phyloP scores from a whole-genome alignment of 345 rosid genomes.

The Tarenaya hassleriana region DNA sequence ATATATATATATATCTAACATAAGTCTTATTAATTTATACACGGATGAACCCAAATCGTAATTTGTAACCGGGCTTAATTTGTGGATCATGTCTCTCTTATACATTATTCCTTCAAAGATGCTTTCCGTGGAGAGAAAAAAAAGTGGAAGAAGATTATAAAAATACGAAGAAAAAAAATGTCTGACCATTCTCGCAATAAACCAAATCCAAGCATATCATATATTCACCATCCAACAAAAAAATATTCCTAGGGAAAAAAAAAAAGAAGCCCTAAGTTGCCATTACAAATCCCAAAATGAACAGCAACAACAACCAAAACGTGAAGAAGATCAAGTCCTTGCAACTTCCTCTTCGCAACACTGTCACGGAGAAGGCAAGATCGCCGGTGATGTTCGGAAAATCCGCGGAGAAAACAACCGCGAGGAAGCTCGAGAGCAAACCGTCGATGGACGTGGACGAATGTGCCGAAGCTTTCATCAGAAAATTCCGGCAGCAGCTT shows the following conservation, averaged over 20 bases:
- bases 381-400: conserved; percentile 1
- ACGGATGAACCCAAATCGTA: too few species aligned
- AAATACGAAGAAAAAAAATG: too few species aligned
- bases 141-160: neutral
- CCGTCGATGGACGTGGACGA: conserved; percentile 57
- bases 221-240: neutral
- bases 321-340: conserved; percentile 14
- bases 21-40: too few species aligned
- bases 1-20: too few species aligned
- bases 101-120: conserved; percentile 25
- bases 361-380: conserved; percentile 13
- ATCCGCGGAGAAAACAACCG: neutral
- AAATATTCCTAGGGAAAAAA: neutral
- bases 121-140: conserved; percentile 16
- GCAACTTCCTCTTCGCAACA: neutral
- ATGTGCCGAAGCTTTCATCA: conserved; percentile 75
- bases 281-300: conserved; percentile 17
- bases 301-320: conserved; percentile 21
- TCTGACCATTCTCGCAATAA: neutral
- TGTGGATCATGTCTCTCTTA: neutral
- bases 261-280: too few species aligned
- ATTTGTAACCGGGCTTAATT: conserved; percentile 16
- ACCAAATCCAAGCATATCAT: neutral
- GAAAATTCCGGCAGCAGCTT: conserved; percentile 59
- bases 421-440: conserved; percentile 40